These are phyloP conservation scores for Begonia masoniana DNA, from an alignment of 306 rosid species.

Conservation along the genomic window DNA sequence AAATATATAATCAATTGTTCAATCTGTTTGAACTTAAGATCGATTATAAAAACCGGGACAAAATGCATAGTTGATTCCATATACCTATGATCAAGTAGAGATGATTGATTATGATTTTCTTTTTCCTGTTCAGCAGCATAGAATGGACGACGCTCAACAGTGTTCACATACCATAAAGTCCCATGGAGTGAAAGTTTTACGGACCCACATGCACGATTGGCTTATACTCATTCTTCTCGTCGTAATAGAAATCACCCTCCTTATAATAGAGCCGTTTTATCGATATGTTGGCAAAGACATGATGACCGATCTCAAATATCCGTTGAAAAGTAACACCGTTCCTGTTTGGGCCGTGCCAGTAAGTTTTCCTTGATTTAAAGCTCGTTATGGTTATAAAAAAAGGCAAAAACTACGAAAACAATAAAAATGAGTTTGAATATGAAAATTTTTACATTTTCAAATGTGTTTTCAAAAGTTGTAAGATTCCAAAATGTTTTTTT, in stretches of 20 bases:
- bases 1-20: too few relatives aligned
- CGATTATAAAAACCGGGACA: too few relatives aligned
- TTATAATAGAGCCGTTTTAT: conserved; percentile 57
- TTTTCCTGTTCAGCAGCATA: conserved; percentile 3
- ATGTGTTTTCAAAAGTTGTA: too few relatives aligned
- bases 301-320: conserved; percentile 79
- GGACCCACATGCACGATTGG: conserved; percentile 78
- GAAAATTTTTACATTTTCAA: too few relatives aligned
- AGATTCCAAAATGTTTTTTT: background rate
- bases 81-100: too few relatives aligned
- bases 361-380: conserved; percentile 16
- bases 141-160: conserved; percentile 54
- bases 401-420: too few relatives aligned
- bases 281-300: conserved; percentile 85
- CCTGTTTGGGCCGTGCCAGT: conserved; percentile 85
- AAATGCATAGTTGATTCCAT: too few relatives aligned
- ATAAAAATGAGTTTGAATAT: too few relatives aligned
- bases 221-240: conserved; percentile 58
- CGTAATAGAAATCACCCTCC: conserved; percentile 22
- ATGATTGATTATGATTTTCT: background rate
- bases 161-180: conserved; percentile 65
- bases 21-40: too few relatives aligned
- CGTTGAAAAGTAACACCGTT: conserved; percentile 66
- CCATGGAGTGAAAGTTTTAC: conserved; percentile 54
- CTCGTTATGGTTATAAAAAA: too few relatives aligned